Percentiles rank a stretch among this genome's conserved stretches.
These are phyloP conservation scores for Pichia rugopelliculosa DNA, from an alignment of 805 yeast genomes.

Conservation along the genomic window DNA sequence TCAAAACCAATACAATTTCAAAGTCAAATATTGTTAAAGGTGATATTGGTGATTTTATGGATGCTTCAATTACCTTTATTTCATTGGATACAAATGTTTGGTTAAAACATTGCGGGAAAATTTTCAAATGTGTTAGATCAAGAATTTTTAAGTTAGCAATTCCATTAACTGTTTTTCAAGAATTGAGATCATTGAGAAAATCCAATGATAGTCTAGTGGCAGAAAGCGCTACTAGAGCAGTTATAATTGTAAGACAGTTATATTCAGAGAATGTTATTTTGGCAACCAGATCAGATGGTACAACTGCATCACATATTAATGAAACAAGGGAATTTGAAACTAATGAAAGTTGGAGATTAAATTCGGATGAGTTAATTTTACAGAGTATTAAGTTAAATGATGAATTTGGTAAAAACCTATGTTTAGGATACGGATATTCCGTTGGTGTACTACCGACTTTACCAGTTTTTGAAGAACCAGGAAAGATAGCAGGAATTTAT, in stretches of 20 bases:
- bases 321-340: slow-evolving; percentile 71
- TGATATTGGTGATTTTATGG: slow-evolving; percentile 50
- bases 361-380: slow-evolving; percentile 62
- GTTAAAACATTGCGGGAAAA: slow-evolving; percentile 73
- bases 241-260: slow-evolving; percentile 62
- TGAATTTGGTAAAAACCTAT: slow-evolving; percentile 23
- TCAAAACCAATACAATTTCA: slow-evolving; percentile 1
- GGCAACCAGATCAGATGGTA: slow-evolving; percentile 64
- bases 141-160: slow-evolving; percentile 53
- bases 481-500: slow-evolving; percentile 9
- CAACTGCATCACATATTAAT: slow-evolving; percentile 57
- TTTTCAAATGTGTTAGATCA: slow-evolving; percentile 60
- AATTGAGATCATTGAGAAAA: slow-evolving; percentile 60
- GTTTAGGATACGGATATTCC: slow-evolving; percentile 21
- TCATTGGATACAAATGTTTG: slow-evolving; percentile 74
- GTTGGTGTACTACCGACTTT: slow-evolving; percentile 11
- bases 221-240: slow-evolving; percentile 77
- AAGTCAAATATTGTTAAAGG: slow-evolving; percentile 28
- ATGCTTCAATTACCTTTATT: slow-evolving; percentile 47
- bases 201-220: slow-evolving; percentile 67
- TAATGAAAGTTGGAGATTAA: slow-evolving; percentile 63
- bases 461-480: slow-evolving; percentile 10
- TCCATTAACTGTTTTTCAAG: slow-evolving; percentile 74
- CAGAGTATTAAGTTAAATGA: slow-evolving; percentile 37
- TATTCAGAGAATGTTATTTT: slow-evolving; percentile 47